Base-by-base conservation (phyloP, 139 green algal genomes). In the Micractinium conductrix region DNA sequence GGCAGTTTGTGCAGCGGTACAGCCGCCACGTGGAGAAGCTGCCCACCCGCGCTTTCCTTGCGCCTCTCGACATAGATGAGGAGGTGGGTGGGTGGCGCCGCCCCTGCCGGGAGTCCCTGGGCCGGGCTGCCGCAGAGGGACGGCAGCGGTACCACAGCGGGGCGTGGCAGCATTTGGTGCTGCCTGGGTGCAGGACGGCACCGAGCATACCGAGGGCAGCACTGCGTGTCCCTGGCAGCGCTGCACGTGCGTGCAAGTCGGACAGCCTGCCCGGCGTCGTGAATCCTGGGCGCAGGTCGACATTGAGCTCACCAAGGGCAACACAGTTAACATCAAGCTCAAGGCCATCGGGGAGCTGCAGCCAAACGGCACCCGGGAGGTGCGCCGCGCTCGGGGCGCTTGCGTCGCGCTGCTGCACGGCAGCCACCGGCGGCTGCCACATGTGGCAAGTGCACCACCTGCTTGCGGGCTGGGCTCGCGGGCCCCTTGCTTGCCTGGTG, bases 31-130 rank as follows among this genome's bases (percentile, higher is more conserved):
- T 96, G 42, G 93, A 94, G 79, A 90, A 92, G 87, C 90, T 99
- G 76, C 95, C 95, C 65, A 98, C 96, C 2, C 85, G 92, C 33
- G 94, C 94, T 12, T 99, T 99, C 90, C 84, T 98, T 74, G 87
- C 85, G 33, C 93, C 96, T 4, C 84, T 98, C 62, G 91, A 97
- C 40, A 93, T 97, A 19, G 73, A 79, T 7, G 73, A 79, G 73
- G 73, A 79, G 73, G 73, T 42, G 44, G 14, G 72, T 30, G 14
- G 16, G 45, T 19, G 30, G n/a, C n/a, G n/a, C n/a, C n/a, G n/a
- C n/a, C n/a, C n/a, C n/a, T 53, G 38, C 5, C 37, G 68, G 62
- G 2, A 68, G 60, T 37, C 17, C 19, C 26, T 19, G 53, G 24
- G 8, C 19, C 5, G 53, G 19, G 53, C 19, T 24, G 53, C 19